Base-by-base conservation (phyloP, 2,329 filamentous ascomycete genomes). In the Trichoderma guizhouense region DNA sequence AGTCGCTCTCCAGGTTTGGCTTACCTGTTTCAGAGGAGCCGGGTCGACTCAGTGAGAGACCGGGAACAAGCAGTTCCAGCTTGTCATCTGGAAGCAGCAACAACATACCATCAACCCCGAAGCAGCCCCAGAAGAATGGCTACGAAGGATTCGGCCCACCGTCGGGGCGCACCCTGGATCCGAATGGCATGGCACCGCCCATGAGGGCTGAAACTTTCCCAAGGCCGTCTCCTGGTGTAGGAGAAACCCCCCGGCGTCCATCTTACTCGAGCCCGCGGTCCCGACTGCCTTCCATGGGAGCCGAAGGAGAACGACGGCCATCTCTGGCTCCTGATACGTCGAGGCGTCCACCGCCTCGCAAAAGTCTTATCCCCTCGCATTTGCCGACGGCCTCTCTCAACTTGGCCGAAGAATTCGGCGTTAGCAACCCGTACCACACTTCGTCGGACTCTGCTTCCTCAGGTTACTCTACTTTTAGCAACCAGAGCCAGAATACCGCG, bases 361-460 rank as follows among this genome's bases (percentile, higher is more conserved):
- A 82, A 28, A 87, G 84, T 69, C 76, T 86, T 9, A 78, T 87
- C 32, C 83, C 80, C 74, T 43, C 85, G 81, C 24, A 77, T 21
- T 43, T 79, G 14, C 81, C 81, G 60, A 77, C 76, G 2, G 80
- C 77, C 7, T 83, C 85, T 3, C 83, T 90, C 55, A 88, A 91
- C 75, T 82, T 90, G 8, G 87, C 86, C 2, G 85, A 84, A 36
- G 89, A 90, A 72, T 91, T 91, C 74, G 89, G 89, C 12, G 79
- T 84, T 28, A 85, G 87, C 39, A 91, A 91, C 75, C 87, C 89
- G 0, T 91, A 92, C 75, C 90, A 93, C 76, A 86, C 87, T 5
- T 83, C 88, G 0, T 89, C 89, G 1, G 86, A 88, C 72, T 93
- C 91, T 2, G 86, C 87, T 30, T 90, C 90, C 0, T 93, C 91